These are phyloP conservation scores for Gloeostereum incarnatum DNA, from an alignment of 768 basidiomycete genomes.

Conservation along the genomic window DNA sequence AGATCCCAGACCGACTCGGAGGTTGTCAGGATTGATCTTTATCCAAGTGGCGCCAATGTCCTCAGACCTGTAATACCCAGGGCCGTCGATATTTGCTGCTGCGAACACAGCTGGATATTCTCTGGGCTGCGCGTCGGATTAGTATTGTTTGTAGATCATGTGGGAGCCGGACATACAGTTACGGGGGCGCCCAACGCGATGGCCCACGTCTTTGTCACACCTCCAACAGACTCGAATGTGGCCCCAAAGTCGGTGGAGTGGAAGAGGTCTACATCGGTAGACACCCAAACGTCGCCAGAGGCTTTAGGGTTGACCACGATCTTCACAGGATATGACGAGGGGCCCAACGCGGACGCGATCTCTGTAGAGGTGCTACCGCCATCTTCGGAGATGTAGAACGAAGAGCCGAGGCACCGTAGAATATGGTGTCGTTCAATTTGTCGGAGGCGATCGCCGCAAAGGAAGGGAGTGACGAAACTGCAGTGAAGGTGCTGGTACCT, in stretches of 20 bases:
- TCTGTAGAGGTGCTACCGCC: slow-evolving; percentile 14
- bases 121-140: slow-evolving; percentile 5
- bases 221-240: slow-evolving; percentile 36
- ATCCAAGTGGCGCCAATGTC: slow-evolving; percentile 49
- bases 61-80: slow-evolving; percentile 50
- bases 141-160: slow-evolving; percentile 16
- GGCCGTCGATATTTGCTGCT: slow-evolving; percentile 38
- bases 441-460: slow-evolving; percentile 26
- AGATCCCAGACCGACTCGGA: slow-evolving; percentile 42
- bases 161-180: slow-evolving; percentile 19
- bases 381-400: slow-evolving; percentile 26
- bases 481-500: slow-evolving; percentile 13
- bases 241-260: slow-evolving; percentile 45
- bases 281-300: slow-evolving; percentile 29
- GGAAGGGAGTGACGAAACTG: slow-evolving; percentile 24
- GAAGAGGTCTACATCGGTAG: slow-evolving; percentile 35
- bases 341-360: slow-evolving; percentile 6
- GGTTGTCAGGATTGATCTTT: slow-evolving; percentile 45
- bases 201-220: slow-evolving; percentile 43
- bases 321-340: slow-evolving; percentile 20
- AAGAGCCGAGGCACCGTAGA: slow-evolving; percentile 26
- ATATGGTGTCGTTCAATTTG: slow-evolving; percentile 24
- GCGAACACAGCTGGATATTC: slow-evolving; percentile 49
- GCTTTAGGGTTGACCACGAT: slow-evolving; percentile 23
- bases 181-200: slow-evolving; percentile 48